Percentiles rank a stretch among this genome's conserved stretches.
Evolutionary conservation across 2,329 filamentous ascomycete species (phyloP).

Genomic region (Calonectria ilicicola): DNA sequence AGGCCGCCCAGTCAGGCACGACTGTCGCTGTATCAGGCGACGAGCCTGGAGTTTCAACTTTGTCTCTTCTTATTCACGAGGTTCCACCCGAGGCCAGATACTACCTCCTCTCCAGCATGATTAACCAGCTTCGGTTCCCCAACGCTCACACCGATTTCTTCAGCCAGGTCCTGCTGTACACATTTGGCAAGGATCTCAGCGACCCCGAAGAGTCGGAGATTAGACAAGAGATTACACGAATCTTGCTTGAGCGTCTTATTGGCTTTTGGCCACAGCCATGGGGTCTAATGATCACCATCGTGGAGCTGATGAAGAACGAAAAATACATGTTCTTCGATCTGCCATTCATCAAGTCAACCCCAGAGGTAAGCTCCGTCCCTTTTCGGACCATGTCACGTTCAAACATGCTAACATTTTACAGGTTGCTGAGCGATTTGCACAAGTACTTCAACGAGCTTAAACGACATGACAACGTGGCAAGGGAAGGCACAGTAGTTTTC

Average conservation of each 20-base stretch:
- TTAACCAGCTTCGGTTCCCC: conserved; percentile 92
- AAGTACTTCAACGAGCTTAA: conserved; percentile 50
- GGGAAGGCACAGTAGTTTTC: conserved; percentile 7
- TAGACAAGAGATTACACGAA: conserved; percentile 89
- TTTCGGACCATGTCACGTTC: too few species aligned
- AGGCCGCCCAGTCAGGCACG: conserved; percentile 68
- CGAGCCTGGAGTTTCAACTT: conserved; percentile 72
- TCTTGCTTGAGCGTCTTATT: conserved; percentile 88
- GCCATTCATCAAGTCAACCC: conserved; percentile 89
- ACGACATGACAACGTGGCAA: conserved; percentile 11
- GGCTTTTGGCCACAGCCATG: conserved; percentile 95
- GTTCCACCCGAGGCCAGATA: conserved; percentile 84
- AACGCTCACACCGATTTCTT: conserved; percentile 95
- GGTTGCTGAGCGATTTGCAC: conserved; percentile 52
- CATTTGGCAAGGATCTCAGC: conserved; percentile 82
- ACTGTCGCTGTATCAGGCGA: conserved; percentile 60
- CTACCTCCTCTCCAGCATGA: conserved; percentile 84
- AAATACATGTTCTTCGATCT: conserved; percentile 93
- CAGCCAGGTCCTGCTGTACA: conserved; percentile 83
- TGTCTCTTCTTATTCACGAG: conserved; percentile 82
- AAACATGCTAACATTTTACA: conserved; percentile 32
- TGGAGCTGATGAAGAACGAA: conserved; percentile 92
- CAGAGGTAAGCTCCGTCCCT: conserved; percentile 72
- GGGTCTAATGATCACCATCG: conserved; percentile 89
- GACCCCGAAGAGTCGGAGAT: conserved; percentile 84